These are phyloP conservation scores for Hibiscus syriacus DNA, from an alignment of 345 rosid genomes.

Conservation along the genomic window DNA sequence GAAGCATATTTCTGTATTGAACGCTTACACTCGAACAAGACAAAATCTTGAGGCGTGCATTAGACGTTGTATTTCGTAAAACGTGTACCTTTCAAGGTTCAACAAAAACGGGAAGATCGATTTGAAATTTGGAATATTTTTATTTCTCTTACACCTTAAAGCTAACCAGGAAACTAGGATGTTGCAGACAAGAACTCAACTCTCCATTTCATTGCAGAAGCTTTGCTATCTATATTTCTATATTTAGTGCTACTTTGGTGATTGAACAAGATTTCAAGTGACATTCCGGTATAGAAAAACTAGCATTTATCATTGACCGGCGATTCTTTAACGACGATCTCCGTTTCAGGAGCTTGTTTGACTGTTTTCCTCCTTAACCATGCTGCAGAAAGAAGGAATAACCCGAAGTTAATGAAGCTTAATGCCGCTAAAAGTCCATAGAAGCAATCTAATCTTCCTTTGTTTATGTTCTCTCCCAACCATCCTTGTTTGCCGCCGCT, in stretches of 20 bases:
- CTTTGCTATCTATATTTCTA: neutral
- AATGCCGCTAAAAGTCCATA: slow-evolving; percentile 41
- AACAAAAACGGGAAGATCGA: too few relatives aligned
- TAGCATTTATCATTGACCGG: slow-evolving; percentile 26
- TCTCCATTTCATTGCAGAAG: neutral
- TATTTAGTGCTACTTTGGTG: neutral
- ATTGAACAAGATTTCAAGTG: neutral
- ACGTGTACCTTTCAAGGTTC: too few relatives aligned
- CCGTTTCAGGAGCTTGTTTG: slow-evolving; percentile 17
- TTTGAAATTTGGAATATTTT: too few relatives aligned
- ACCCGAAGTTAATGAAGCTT: slow-evolving; percentile 35
- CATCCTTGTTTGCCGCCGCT: slow-evolving; percentile 34
- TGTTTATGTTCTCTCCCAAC: slow-evolving; percentile 46
- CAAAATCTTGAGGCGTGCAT: too few relatives aligned
- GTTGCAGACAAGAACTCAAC: neutral
- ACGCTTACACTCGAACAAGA: neutral
- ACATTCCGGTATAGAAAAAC: neutral
- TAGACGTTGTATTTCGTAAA: too few relatives aligned
- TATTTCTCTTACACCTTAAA: neutral
- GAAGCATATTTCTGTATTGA: neutral
- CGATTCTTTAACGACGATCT: slow-evolving; percentile 17
- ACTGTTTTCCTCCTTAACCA: slow-evolving; percentile 36
- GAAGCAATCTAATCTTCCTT: slow-evolving; percentile 56
- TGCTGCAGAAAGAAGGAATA: slow-evolving; percentile 31
- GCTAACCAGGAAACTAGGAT: neutral